These are phyloP conservation scores for Allium fistulosum DNA, from an alignment of 106 monocot genomes.

Conservation along the genomic window DNA sequence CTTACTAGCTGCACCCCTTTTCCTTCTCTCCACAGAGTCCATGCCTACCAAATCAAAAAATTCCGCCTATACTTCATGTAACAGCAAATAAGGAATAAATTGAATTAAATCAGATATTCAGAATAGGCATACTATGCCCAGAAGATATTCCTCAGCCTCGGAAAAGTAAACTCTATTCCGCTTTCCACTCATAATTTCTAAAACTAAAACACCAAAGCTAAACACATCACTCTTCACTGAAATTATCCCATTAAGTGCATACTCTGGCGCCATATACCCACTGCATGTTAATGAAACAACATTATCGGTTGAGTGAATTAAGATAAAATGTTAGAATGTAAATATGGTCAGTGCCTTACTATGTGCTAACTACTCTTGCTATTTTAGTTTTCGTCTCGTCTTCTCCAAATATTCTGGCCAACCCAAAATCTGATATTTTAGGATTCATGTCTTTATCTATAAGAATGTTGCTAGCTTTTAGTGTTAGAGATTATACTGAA, in stretches of 20 bases:
- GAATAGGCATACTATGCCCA: conserved; percentile 13
- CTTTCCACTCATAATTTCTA: conserved; percentile 25
- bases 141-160: conserved; percentile 7
- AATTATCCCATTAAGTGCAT: conserved; percentile 23
- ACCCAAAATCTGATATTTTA: conserved; percentile 34
- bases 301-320: not conserved
- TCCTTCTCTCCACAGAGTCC: conserved; percentile 24
- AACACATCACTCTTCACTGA: conserved; percentile 28
- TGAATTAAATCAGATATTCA: not conserved
- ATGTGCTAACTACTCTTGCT: conserved; percentile 30
- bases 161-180: conserved; percentile 6
- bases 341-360: conserved; percentile 10
- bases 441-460: conserved; percentile 31
- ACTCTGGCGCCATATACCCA: conserved; percentile 32
- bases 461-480: conserved; percentile 26
- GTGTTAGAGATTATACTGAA: conserved; percentile 17
- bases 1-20: conserved; percentile 16
- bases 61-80: not conserved
- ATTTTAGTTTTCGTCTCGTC: conserved; percentile 16
- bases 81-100: not conserved
- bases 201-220: conserved; percentile 26
- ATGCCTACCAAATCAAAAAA: conserved; percentile 15
- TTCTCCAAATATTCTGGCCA: conserved; percentile 24
- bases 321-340: not conserved
- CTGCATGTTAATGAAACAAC: not conserved